Base-by-base conservation (phyloP, 129 eudicot species). In the Lactuca sativa region DNA sequence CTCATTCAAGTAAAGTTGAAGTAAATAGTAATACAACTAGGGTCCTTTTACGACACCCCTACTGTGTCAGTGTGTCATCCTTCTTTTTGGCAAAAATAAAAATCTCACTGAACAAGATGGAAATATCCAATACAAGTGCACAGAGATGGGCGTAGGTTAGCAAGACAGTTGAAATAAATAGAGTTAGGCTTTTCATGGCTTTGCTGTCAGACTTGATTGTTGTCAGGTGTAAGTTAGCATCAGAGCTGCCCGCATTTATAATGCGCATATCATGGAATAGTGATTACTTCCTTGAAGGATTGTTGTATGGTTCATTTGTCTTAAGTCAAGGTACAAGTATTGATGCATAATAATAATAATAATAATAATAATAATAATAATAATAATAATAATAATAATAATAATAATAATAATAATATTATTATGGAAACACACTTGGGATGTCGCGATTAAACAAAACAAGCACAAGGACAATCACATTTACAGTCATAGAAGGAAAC, bases 91-190 rank as follows among this genome's bases (percentile, higher is more conserved):
- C 8, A 32, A 59, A 59, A 59, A 13, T 59, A 36, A 61, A n/a
- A 9, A 43, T 43, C 9, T 43, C 49, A 43, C 49, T 16, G 7
- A 61, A 6, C 3, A n/a, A 61, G 38, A 13, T 13, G 1, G 4
- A 6, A 13, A 58, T 18, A 58, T 58, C 40, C 63, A 58, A 32
- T 11, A 9, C 16, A 2, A 58, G 67, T 36, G 54, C 21, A 54
- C 7, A 68, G 5, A 9, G 21, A 14, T 2, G 56, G 21, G 76
- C 40, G 69, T 61, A 60, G 4, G 69, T 48, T 75, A 75, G 69
- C 74, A 67, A 36, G 51, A 13, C 74, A 36, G 74, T 75, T 67
- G 74, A 75, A 59, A 74, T 73, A 63, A 54, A 54, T 73, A 31
- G 12, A 53, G 31, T 49, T 71, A 3, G 48, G 30, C 55, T 66